Conservation (phyloP, 768 basidiomycete genomes). For the Cyclocybe cylindracea region DNA sequence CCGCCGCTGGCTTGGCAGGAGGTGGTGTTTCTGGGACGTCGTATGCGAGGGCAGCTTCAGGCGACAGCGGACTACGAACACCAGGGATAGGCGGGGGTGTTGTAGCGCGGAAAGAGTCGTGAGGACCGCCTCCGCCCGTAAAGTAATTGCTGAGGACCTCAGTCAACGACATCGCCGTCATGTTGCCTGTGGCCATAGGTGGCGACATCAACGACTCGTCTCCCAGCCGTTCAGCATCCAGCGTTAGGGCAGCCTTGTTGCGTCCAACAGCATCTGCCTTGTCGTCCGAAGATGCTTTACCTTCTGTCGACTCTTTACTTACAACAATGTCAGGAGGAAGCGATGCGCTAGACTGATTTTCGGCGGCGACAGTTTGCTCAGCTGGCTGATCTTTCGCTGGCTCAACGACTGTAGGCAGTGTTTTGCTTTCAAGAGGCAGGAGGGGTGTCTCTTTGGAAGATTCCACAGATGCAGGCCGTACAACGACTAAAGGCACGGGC, state of each 20-base stretch:
- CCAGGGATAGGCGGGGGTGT: slow-evolving; percentile 9
- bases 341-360: neutral
- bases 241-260: slow-evolving; percentile 4
- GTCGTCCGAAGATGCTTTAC: neutral
- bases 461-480: too few species aligned
- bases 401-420: too few species aligned
- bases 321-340: slow-evolving; percentile 7
- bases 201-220: slow-evolving; percentile 7
- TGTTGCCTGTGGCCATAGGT: slow-evolving; percentile 2
- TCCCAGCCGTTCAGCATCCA: slow-evolving; percentile 5
- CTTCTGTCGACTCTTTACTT: neutral
- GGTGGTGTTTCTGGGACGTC: slow-evolving; percentile 15
- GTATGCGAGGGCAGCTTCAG: slow-evolving; percentile 19
- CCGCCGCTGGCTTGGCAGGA: slow-evolving; percentile 4
- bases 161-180: slow-evolving; percentile 10
- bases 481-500: too few species aligned
- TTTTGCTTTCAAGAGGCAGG: too few species aligned
- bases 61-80: slow-evolving; percentile 10
- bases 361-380: neutral
- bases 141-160: slow-evolving; percentile 17
- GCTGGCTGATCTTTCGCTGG: too few species aligned
- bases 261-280: neutral
- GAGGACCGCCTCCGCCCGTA: neutral
- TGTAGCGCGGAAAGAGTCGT: neutral
- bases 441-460: too few species aligned